Conservation (phyloP, 192 early-diverging fungal species). For the Coemansia sp. region DNA sequence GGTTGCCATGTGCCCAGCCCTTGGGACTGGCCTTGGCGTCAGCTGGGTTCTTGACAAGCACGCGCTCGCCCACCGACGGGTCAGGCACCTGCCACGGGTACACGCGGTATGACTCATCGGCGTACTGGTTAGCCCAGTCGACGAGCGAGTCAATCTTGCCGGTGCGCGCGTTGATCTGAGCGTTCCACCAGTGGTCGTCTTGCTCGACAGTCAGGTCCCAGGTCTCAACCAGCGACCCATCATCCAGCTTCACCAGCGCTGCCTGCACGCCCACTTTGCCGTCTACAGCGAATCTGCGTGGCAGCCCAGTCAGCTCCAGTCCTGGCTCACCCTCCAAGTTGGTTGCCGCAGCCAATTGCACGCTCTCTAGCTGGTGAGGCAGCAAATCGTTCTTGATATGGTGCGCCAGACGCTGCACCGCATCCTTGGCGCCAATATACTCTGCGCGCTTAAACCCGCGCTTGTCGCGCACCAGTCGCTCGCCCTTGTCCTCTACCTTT, state of each 20-base stretch:
- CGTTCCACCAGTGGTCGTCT: constrained; percentile 80
- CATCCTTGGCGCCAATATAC: constrained; percentile 64
- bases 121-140: constrained; percentile 71
- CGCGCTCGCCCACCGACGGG: constrained; percentile 69
- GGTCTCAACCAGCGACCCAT: constrained; percentile 64
- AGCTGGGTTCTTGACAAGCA: constrained; percentile 61
- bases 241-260: constrained; percentile 66
- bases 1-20: constrained; percentile 82
- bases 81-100: constrained; percentile 82
- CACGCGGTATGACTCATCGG: constrained; percentile 67
- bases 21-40: constrained; percentile 66
- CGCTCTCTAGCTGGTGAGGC: constrained; percentile 36
- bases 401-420: constrained; percentile 63
- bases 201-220: constrained; percentile 87
- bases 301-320: constrained; percentile 11
- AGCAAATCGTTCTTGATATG: constrained; percentile 63
- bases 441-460: constrained; percentile 3
- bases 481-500: constrained; percentile 11
- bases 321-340: constrained; percentile 42
- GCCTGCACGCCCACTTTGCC: constrained; percentile 61
- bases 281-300: constrained; percentile 29
- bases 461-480: constrained; percentile 7
- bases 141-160: constrained; percentile 70
- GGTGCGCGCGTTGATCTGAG: constrained; percentile 62
- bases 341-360: constrained; percentile 22